Conservation (phyloP, 2,329 filamentous ascomycete species). For the Metarhizium brunneum region DNA sequence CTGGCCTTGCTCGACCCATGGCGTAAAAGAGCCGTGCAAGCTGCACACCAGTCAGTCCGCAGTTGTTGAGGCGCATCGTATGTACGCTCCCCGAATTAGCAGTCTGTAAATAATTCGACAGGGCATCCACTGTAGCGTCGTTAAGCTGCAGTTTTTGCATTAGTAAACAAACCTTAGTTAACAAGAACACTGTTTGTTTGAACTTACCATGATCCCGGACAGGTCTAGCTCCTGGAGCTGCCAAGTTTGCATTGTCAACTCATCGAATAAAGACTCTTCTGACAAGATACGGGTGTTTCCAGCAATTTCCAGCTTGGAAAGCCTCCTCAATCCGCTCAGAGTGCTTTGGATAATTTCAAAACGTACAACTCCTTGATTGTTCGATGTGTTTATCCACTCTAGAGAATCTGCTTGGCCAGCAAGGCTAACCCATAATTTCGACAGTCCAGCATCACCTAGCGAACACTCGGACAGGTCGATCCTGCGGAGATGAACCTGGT, state of each 20-base stretch:
- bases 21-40: conserved; percentile 41
- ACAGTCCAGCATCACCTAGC: conserved; percentile 38
- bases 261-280: conserved; percentile 36
- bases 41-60: conserved; percentile 39
- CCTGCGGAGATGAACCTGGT: conserved; percentile 31
- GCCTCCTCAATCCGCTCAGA: conserved; percentile 31
- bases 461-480: conserved; percentile 43
- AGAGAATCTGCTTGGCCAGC: conserved; percentile 34
- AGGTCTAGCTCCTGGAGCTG: conserved; percentile 45
- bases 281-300: conserved; percentile 39
- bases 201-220: conserved; percentile 41
- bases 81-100: conserved; percentile 31
- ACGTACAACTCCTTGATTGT: conserved; percentile 41
- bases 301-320: conserved; percentile 40
- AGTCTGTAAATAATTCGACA: conserved; percentile 36
- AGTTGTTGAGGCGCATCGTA: conserved; percentile 40
- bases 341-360: conserved; percentile 36
- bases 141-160: conserved; percentile 29
- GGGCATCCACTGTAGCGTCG: conserved; percentile 34
- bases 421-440: conserved; percentile 37
- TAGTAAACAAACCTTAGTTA: conserved; percentile 5
- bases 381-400: conserved; percentile 40
- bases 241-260: conserved; percentile 32
- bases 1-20: conserved; percentile 37
- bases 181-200: not conserved